Evolutionary conservation across 352 stramenopile species (phyloP), one percentile per base, ranked within the genome.

Genomic region (Phytopythium oedochilum): DNA sequence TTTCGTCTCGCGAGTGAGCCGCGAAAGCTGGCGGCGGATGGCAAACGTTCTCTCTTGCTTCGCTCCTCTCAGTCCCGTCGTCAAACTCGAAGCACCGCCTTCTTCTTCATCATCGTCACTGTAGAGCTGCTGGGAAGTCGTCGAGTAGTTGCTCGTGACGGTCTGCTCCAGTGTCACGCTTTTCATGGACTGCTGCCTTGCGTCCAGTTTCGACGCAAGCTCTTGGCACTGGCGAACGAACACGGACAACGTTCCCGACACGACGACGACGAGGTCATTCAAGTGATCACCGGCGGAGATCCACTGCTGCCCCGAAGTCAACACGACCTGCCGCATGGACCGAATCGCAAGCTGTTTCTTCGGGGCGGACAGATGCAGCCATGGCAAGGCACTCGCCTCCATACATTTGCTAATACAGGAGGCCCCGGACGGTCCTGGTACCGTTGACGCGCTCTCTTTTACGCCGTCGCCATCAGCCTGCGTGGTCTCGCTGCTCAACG

Each of bases 71-170:
- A 18, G 49, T 45, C 22, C 12, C 1, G 49, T 35, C 2, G 20
- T 12, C 22, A 12, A 2, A 2, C 3, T 17, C 1, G 44, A 28
- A 28, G 31, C 29, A 18, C n/a, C 6, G 1, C n/a, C 8, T 0
- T 23, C 14, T 7, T 26, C 12, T 6, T 26, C 35, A 4, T 55
- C 25, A 5, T 51, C 25, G 12, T 70, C 35, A 17, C 57, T 71
- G 51, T 64, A 83, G 3, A 88, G 61, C 26, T 86, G 75, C 32
- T 84, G 69, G 1, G 75, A 89, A 0, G 78, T 84, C 28, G 75
- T 89, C 29, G 75, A 82, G 64, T 86, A 86, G 46, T 89, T 86
- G 52, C 75, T 89, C 12, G 68, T 71, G 53, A 89, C 73, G 48
- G 68, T 76, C 42, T 58, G 66, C 61, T 89, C 75, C 0, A 87